These are phyloP conservation scores for Pythium aquatile DNA, from an alignment of 352 stramenopile species.

Conservation along the genomic window DNA sequence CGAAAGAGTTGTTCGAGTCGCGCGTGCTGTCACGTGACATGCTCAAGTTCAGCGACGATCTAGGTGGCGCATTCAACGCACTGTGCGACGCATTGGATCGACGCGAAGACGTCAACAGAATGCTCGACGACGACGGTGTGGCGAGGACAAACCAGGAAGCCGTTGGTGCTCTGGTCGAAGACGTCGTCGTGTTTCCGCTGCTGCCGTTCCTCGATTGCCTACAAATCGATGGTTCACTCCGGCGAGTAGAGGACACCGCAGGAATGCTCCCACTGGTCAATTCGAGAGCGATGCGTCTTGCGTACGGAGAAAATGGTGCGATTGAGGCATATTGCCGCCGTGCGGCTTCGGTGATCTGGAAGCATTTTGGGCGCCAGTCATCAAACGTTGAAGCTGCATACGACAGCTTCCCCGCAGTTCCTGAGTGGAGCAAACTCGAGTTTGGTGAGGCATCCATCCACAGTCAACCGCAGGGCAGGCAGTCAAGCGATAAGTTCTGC, in stretches of 20 bases:
- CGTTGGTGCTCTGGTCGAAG: not conserved
- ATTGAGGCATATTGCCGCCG: not conserved
- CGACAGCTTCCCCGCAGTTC: slow-evolving; percentile 1
- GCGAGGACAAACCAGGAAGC: not conserved
- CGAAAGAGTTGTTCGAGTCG: slow-evolving; percentile 8
- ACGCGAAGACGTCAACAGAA: not conserved
- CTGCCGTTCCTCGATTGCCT: slow-evolving; percentile 1
- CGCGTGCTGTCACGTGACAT: slow-evolving; percentile 13
- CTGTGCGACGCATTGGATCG: not conserved
- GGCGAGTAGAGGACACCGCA: not conserved
- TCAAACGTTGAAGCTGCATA: not conserved
- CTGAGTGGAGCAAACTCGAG: not conserved
- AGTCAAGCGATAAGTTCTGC: not conserved
- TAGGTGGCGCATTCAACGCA: not conserved
- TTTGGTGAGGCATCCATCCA: not conserved
- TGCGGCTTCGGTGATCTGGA: not conserved
- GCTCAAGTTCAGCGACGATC: slow-evolving; percentile 11
- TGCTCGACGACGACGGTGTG: not conserved
- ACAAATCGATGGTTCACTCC: not conserved
- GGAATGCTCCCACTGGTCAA: not conserved
- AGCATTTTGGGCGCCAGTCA: not conserved
- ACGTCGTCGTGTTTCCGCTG: not conserved
- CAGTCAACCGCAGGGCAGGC: not conserved
- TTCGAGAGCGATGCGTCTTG: not conserved
- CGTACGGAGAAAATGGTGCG: not conserved